Percentiles rank a stretch among this genome's conserved stretches.
Evolutionary conservation across 441 rosid species (phyloP).

Genomic region (Dalechampia spathulata): DNA sequence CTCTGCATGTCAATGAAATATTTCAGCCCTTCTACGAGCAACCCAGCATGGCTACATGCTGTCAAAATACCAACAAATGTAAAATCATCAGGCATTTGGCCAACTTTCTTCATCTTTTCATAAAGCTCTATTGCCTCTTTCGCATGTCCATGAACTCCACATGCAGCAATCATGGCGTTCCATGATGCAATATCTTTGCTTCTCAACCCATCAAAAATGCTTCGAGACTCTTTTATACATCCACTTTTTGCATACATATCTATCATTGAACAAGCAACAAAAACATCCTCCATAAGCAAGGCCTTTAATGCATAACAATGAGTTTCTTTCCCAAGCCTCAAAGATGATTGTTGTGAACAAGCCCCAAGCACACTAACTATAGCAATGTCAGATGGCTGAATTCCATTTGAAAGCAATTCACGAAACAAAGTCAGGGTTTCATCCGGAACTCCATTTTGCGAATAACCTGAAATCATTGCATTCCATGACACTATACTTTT

Average conservation of each 20-base stretch:
- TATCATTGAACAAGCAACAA: conserved; percentile 58
- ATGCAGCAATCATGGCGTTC: conserved; percentile 68
- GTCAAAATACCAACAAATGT: conserved; percentile 63
- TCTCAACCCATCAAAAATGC: conserved; percentile 40
- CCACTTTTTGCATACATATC: conserved; percentile 86
- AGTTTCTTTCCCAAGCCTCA: conserved; percentile 48
- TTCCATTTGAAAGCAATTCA: conserved; percentile 33
- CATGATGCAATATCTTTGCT: conserved; percentile 54
- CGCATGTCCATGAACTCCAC: conserved; percentile 62
- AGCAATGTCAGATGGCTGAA: conserved; percentile 44
- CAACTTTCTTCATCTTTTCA: conserved; percentile 41
- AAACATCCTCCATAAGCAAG: conserved; percentile 31
- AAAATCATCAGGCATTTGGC: conserved; percentile 46
- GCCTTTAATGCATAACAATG: conserved; percentile 46
- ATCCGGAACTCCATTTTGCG: conserved; percentile 55
- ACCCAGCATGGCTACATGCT: conserved; percentile 69
- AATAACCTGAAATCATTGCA: conserved; percentile 72
- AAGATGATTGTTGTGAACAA: conserved; percentile 55
- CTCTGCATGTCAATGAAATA: conserved; percentile 51
- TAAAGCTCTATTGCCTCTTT: conserved; percentile 44
- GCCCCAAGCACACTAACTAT: conserved; percentile 55
- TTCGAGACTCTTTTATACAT: conserved; percentile 46
- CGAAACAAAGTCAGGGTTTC: conserved; percentile 49
- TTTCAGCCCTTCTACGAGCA: conserved; percentile 60
- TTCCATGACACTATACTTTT: conserved; percentile 64